A percentile compares a stretch with the other conserved stretches of the same genome.
phyloP scores from a whole-genome alignment of 2,329 filamentous ascomycete species.

The Aspergillus sp. region DNA sequence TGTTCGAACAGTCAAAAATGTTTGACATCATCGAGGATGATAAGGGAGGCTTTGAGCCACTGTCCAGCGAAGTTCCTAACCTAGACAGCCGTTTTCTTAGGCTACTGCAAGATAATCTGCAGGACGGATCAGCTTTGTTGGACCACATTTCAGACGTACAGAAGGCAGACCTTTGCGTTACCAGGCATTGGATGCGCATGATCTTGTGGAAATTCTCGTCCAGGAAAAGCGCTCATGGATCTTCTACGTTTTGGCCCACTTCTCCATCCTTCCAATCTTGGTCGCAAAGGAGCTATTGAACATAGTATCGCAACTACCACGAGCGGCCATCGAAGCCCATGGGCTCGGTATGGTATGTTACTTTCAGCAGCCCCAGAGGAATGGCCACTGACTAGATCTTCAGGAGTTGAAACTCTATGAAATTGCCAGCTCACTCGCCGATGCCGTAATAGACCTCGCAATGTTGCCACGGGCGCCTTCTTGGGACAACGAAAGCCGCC shows the following conservation, averaged over 20 bases:
- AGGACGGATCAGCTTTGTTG: constrained; percentile 43
- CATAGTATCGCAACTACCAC: constrained; percentile 48
- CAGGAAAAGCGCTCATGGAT: constrained; percentile 27
- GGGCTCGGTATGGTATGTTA: constrained; percentile 45
- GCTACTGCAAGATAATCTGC: constrained; percentile 46
- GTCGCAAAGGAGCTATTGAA: constrained; percentile 52
- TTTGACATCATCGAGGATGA: constrained; percentile 50
- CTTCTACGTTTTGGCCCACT: constrained; percentile 16
- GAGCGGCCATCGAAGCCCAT: constrained; percentile 52
- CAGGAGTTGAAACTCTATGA: constrained; percentile 33
- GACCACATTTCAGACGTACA: constrained; percentile 52
- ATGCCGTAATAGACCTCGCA: constrained; percentile 24
- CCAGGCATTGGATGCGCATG: constrained; percentile 55
- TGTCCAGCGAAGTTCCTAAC: constrained; percentile 21
- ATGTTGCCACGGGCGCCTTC: constrained; percentile 12
- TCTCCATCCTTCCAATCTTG: constrained; percentile 37
- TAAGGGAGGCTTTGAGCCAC: constrained; percentile 4
- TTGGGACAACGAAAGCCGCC: constrained; percentile 24
- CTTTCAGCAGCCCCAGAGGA: neutral
- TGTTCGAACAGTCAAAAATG: constrained; percentile 53
- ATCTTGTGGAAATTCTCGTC: constrained; percentile 50
- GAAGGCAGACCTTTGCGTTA: constrained; percentile 53
- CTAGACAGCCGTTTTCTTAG: constrained; percentile 32
- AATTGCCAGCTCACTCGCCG: constrained; percentile 29
- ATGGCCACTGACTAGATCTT: neutral